phyloP scores from a whole-genome alignment of 768 basidiomycete species.

The Rubroboletus satanas region DNA sequence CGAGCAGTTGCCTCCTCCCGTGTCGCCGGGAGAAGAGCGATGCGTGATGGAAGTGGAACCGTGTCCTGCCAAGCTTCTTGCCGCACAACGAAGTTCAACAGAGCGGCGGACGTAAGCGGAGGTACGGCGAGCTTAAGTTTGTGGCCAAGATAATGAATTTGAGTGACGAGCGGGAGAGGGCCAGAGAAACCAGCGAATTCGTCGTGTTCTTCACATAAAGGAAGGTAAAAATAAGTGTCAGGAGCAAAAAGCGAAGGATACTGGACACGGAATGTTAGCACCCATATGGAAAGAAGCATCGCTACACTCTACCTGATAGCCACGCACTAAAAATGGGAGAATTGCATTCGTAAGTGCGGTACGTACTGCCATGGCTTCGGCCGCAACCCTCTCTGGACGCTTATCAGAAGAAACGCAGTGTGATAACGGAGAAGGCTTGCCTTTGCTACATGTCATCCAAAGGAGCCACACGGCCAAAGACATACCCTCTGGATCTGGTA shows the following conservation, averaged over 20 bases:
- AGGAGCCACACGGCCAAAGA: conserved; percentile 44
- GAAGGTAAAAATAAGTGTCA: conserved; percentile 42
- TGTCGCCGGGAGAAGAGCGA: conserved; percentile 32
- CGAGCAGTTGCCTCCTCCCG: conserved; percentile 32
- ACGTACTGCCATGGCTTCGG: conserved; percentile 29
- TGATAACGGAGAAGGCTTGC: conserved; percentile 24
- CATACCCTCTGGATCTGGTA: conserved; percentile 33
- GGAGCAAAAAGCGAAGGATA: conserved; percentile 42
- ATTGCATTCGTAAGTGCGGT: conserved; percentile 30
- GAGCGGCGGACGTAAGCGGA: conserved; percentile 38
- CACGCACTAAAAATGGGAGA: conserved; percentile 40
- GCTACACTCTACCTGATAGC: conserved; percentile 35
- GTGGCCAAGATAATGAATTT: conserved; percentile 40
- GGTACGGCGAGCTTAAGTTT: conserved; percentile 40
- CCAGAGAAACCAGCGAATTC: conserved; percentile 27
- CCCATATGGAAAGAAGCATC: background rate
- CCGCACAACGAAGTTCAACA: conserved; percentile 35
- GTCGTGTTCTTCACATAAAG: conserved; percentile 31
- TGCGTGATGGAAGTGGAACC: conserved; percentile 20
- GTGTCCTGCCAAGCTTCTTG: conserved; percentile 36
- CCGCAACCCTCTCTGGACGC: conserved; percentile 31
- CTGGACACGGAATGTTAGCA: conserved; percentile 25
- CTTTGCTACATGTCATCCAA: conserved; percentile 43
- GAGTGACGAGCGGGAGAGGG: conserved; percentile 30
- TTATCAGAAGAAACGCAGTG: conserved; percentile 11